Evolutionary conservation across 768 basidiomycete genomes (phyloP).

Genomic region (Xerocomus brunneocitrinus): DNA sequence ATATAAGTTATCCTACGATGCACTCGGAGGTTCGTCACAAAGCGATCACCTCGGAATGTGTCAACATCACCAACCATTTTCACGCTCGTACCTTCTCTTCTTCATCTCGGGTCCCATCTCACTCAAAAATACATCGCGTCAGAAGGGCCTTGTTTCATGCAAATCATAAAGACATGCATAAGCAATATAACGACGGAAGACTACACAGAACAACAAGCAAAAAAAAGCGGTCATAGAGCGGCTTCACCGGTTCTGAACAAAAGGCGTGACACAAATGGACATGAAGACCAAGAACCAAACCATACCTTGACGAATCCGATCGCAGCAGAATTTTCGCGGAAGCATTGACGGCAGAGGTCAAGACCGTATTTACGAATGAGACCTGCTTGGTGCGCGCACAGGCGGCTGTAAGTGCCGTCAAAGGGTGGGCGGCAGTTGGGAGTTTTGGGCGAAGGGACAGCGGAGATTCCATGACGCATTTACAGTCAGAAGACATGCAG

Average conservation of each 20-base stretch:
- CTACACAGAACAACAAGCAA: neutral
- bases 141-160: conserved; percentile 16
- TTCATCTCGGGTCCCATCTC: neutral
- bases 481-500: neutral
- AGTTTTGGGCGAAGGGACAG: neutral
- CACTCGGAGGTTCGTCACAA: neutral
- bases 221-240: neutral
- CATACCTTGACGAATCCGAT: conserved; percentile 94
- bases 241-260: conserved; percentile 43
- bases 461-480: neutral
- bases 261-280: neutral
- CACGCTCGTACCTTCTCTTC: neutral
- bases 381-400: conserved; percentile 96
- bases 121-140: neutral
- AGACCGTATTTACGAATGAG: conserved; percentile 96
- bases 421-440: neutral
- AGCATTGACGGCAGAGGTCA: conserved; percentile 97
- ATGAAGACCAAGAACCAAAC: neutral
- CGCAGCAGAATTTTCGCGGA: conserved; percentile 90
- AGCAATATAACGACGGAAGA: neutral
- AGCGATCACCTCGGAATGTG: conserved; percentile 2
- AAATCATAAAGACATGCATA: conserved; percentile 16
- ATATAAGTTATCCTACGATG: conserved; percentile 1
- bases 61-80: neutral
- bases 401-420: conserved; percentile 54